These are phyloP conservation scores for Erythrophleum fordii DNA, from an alignment of 306 rosid species.

Conservation along the genomic window DNA sequence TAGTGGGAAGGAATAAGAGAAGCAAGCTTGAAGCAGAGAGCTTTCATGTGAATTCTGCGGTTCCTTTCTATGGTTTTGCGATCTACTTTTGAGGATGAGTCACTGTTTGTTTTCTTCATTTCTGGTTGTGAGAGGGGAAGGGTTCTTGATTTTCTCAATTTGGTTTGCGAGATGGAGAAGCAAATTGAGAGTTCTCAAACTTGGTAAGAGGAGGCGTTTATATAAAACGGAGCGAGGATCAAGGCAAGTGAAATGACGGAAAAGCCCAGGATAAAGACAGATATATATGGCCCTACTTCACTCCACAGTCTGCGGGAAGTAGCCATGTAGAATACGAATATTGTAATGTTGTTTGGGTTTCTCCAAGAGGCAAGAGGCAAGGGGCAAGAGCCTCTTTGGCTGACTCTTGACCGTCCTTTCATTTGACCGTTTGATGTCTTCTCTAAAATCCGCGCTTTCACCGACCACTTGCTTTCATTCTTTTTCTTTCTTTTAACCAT, in stretches of 20 bases:
- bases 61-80: conserved; percentile 72
- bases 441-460: background rate
- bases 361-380: too few species aligned
- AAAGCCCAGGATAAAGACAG: background rate
- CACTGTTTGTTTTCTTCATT: conserved; percentile 38
- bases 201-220: background rate
- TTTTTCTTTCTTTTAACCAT: too few species aligned
- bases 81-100: conserved; percentile 50
- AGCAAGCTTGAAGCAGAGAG: conserved; percentile 64
- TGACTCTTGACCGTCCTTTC: conserved; percentile 16
- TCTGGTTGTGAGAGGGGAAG: background rate
- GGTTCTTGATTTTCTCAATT: background rate
- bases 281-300: background rate
- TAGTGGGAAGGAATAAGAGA: conserved; percentile 61
- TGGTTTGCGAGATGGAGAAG: background rate
- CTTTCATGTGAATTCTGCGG: conserved; percentile 77
- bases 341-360: background rate
- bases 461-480: background rate
- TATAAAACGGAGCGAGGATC: background rate
- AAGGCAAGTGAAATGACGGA: background rate
- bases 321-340: too few species aligned
- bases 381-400: background rate
- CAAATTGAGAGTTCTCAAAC: background rate
- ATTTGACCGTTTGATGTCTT: background rate
- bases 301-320: too few species aligned